A percentile compares a stretch with the other conserved stretches of the same genome.
Evolutionary conservation across 1,284 basidiomycete species (phyloP).

Genomic region (Phaffia rhodozyma): DNA sequence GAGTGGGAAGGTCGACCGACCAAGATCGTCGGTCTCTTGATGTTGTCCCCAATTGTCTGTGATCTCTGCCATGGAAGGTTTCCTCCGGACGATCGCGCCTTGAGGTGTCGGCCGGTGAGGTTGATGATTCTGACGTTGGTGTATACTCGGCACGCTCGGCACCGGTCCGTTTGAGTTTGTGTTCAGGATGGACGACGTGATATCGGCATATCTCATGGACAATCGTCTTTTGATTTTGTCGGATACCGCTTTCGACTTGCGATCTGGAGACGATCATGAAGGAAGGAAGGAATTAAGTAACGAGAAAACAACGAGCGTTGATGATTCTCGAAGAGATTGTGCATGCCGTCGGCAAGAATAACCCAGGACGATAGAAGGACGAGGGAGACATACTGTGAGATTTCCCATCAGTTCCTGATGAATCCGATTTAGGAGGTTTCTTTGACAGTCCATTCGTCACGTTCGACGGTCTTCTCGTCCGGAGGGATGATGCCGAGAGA

Average conservation of each 20-base stretch:
- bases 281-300: too few species aligned
- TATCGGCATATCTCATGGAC: conserved; percentile 78
- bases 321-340: too few species aligned
- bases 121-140: too few species aligned
- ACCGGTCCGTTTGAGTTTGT: conserved; percentile 42
- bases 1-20: neutral
- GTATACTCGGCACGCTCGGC: conserved; percentile 45
- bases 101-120: neutral
- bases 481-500: too few species aligned
- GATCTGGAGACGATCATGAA: neutral
- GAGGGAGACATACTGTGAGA: too few species aligned
- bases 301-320: too few species aligned
- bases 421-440: too few species aligned
- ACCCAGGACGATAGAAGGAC: too few species aligned
- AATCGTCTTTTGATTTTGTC: conserved; percentile 89
- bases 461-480: too few species aligned
- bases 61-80: neutral
- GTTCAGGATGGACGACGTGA: conserved; percentile 44
- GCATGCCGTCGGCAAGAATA: too few species aligned
- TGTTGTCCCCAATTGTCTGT: neutral
- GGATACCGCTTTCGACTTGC: conserved; percentile 43
- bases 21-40: neutral
- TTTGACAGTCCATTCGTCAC: too few species aligned
- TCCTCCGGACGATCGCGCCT: neutral
- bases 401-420: too few species aligned